Percentiles rank a stretch among this genome's conserved stretches.
Conservation (phyloP, 139 green algal genomes). For the Ulvella scutata region DNA sequence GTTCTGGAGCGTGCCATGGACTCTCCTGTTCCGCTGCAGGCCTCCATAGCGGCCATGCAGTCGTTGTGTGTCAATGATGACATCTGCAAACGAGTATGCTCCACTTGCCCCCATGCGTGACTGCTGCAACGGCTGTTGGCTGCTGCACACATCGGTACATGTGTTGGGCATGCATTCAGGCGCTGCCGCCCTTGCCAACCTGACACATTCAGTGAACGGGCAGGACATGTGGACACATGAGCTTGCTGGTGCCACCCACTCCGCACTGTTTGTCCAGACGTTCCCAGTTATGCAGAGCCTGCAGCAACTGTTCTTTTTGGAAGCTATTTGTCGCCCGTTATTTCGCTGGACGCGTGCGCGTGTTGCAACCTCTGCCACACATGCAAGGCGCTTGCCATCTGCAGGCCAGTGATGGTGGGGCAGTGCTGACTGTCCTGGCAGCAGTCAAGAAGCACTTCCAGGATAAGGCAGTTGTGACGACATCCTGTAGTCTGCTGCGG, state of each 20-base stretch:
- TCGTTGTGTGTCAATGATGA: not conserved
- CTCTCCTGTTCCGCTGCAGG: not conserved
- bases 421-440: not conserved
- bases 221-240: too few relatives aligned
- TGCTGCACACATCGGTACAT: too few relatives aligned
- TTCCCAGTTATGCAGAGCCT: too few relatives aligned
- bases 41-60: not conserved
- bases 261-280: too few relatives aligned
- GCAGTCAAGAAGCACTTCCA: slow-evolving; percentile 60
- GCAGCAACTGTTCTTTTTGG: slow-evolving; percentile 9
- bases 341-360: too few relatives aligned
- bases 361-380: not conserved
- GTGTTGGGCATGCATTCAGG: too few relatives aligned
- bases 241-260: too few relatives aligned
- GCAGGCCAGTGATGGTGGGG: slow-evolving; percentile 4
- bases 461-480: slow-evolving; percentile 10
- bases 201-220: too few relatives aligned
- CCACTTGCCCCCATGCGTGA: too few relatives aligned
- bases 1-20: slow-evolving; percentile 6
- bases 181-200: too few relatives aligned
- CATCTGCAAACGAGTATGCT: not conserved
- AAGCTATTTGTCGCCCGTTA: too few relatives aligned
- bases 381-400: not conserved
- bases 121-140: too few relatives aligned
- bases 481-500: slow-evolving; percentile 27